Evolutionary conservation across 208 protist species (phyloP), one percentile per base, ranked within the genome.

Genomic region (Crithidia acanthocephali): DNA sequence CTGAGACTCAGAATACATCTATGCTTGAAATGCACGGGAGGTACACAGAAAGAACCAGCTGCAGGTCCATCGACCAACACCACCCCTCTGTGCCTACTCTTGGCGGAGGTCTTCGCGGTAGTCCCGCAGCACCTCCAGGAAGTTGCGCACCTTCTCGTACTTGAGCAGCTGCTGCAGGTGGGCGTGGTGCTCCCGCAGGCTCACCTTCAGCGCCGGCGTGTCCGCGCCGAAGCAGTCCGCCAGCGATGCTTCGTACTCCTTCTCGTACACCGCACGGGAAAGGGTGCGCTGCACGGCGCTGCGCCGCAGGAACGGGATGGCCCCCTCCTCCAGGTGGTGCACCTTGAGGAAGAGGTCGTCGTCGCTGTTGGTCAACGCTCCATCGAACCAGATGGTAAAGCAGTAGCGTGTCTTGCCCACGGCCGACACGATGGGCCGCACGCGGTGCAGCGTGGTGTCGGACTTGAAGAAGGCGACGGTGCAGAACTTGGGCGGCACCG

Each of bases 311-410:
- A 84, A 68, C 8, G 73, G 72, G 37, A 85, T 76, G 33, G 61
- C 57, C 22, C 51, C 44, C 44, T 72, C 53, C 22, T 63, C 25
- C 10, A 88, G 72, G 48, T 88, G 83, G 25, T 58, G 64, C 23
- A 42, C 55, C 62, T 68, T 75, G 6, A 88, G 67, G 25, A 74
- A 72, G 16, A 80, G 53, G 59, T 88, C 78, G 9, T 76, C 79
- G 67, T 85, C 76, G 44, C 44, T 63, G 80, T 88, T 88, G 10
- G 74, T 79, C 27, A 60, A 16, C 2, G 53, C 42, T 0, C 72
- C 83, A 37, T 88, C 83, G 48, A 85, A 84, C 83, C 83, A 88
- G n/a, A 88, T 66, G 10, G 83, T 88, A 57, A 88, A 86, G 74
- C 76, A 85, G 68, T 85, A 79, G 4, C 83, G 79, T 37, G 50